These are phyloP conservation scores for Lycium barbarum DNA, from an alignment of 257 asterid species.

Conservation along the genomic window DNA sequence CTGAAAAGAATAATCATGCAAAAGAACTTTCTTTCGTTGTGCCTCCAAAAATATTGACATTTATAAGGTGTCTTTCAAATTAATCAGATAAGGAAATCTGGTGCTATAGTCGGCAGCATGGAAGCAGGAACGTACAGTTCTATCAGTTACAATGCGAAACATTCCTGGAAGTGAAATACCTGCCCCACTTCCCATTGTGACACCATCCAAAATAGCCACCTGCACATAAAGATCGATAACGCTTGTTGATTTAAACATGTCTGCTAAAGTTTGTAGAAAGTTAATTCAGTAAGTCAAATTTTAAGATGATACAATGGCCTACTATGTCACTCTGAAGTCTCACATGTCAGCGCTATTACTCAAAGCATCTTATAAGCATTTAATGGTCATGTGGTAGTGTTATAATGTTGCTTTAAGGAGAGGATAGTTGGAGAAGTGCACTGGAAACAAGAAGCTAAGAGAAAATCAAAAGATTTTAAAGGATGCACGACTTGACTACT, in stretches of 20 bases:
- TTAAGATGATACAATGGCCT: conserved; percentile 7
- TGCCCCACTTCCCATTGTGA: conserved; percentile 95
- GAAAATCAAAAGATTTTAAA: background rate
- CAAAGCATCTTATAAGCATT: background rate
- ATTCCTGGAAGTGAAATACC: conserved; percentile 97
- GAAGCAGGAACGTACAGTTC: conserved; percentile 80
- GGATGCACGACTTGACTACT: conserved; percentile 8
- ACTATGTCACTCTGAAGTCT: background rate
- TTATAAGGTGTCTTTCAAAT: background rate
- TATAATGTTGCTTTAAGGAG: background rate
- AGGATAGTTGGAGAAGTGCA: background rate
- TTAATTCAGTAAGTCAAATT: background rate
- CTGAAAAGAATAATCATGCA: conserved; percentile 8
- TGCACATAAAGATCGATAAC: conserved; percentile 39
- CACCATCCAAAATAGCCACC: conserved; percentile 97
- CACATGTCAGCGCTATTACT: background rate
- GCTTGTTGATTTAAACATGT: background rate
- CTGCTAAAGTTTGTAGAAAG: conserved; percentile 26
- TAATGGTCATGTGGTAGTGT: background rate
- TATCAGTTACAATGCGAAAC: conserved; percentile 94
- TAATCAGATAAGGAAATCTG: background rate
- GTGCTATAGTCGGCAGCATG: conserved; percentile 24
- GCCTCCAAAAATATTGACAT: background rate
- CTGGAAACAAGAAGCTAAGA: background rate
- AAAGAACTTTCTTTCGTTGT: background rate